Evolutionary conservation across 306 rosid genomes (phyloP).

Genomic region (Carpinus fangiana): DNA sequence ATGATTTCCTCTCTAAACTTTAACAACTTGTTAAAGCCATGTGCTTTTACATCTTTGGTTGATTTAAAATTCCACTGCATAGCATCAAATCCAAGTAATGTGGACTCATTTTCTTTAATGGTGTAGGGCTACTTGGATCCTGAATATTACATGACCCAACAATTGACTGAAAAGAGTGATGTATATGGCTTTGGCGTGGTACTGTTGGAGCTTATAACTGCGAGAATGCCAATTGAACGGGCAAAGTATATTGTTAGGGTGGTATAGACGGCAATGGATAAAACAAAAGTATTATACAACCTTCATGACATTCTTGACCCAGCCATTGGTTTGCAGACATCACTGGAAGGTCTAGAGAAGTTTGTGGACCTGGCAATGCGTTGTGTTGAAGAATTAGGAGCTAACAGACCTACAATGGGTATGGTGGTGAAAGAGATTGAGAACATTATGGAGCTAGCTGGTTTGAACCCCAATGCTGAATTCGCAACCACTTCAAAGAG

Average conservation of each 20-base stretch:
- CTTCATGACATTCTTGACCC: conserved; percentile 37
- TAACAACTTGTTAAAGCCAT: not conserved
- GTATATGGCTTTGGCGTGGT: conserved; percentile 52
- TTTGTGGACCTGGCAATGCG: conserved; percentile 44
- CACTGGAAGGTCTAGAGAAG: conserved; percentile 29
- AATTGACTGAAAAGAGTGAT: conserved; percentile 48
- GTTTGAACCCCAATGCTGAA: conserved; percentile 25
- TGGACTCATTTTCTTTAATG: conserved; percentile 5
- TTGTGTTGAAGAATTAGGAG: conserved; percentile 38
- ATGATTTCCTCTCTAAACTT: not conserved
- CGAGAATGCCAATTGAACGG: conserved; percentile 39
- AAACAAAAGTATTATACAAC: conserved; percentile 28
- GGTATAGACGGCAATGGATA: conserved; percentile 31
- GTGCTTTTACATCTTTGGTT: not conserved
- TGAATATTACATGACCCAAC: conserved; percentile 48
- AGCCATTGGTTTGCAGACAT: conserved; percentile 14
- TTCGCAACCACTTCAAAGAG: conserved; percentile 29
- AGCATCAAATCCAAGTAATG: not conserved
- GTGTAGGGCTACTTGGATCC: conserved; percentile 57
- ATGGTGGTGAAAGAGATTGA: conserved; percentile 47
- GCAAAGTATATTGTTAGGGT: conserved; percentile 43
- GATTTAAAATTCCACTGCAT: not conserved
- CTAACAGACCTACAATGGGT: conserved; percentile 45
- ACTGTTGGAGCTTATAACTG: conserved; percentile 47
- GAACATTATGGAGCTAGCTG: conserved; percentile 33